These are phyloP conservation scores for Rhamnella rubrinervis DNA, from an alignment of 331 rosid species.

Conservation along the genomic window DNA sequence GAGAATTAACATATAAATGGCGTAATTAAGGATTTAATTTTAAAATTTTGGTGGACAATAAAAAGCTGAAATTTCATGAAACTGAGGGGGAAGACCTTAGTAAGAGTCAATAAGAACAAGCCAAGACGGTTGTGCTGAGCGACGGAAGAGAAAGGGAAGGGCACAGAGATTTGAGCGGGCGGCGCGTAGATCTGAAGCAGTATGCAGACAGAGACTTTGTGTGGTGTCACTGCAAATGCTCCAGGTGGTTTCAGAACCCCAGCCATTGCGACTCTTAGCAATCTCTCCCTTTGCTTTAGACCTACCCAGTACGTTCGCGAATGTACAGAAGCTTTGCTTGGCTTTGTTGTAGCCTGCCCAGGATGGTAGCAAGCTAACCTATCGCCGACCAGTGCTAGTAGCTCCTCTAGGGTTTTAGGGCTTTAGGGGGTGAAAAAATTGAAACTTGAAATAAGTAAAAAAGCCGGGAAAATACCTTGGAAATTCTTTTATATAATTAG, in stretches of 20 bases:
- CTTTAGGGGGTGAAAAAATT: background rate
- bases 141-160: slow-evolving; percentile 76
- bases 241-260: slow-evolving; percentile 70
- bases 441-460: background rate
- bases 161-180: slow-evolving; percentile 56
- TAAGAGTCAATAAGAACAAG: slow-evolving; percentile 70
- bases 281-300: background rate
- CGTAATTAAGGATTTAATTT: background rate
- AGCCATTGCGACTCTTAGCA: slow-evolving; percentile 32
- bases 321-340: background rate
- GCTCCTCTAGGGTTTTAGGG: slow-evolving; percentile 24
- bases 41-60: background rate
- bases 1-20: background rate
- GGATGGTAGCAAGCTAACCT: background rate
- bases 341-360: background rate
- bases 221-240: slow-evolving; percentile 75
- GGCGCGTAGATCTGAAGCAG: slow-evolving; percentile 82
- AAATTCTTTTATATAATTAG: too few relatives aligned
- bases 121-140: slow-evolving; percentile 84
- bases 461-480: background rate
- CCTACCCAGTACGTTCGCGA: too few relatives aligned
- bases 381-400: background rate
- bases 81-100: slow-evolving; percentile 47
- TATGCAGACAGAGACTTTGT: slow-evolving; percentile 84
- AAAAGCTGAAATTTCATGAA: background rate